A percentile compares a stretch with the other conserved stretches of the same genome.
Evolutionary conservation across 176 grass and related monocot genomes (phyloP).

Genomic region (Oropetium thomaeum): DNA sequence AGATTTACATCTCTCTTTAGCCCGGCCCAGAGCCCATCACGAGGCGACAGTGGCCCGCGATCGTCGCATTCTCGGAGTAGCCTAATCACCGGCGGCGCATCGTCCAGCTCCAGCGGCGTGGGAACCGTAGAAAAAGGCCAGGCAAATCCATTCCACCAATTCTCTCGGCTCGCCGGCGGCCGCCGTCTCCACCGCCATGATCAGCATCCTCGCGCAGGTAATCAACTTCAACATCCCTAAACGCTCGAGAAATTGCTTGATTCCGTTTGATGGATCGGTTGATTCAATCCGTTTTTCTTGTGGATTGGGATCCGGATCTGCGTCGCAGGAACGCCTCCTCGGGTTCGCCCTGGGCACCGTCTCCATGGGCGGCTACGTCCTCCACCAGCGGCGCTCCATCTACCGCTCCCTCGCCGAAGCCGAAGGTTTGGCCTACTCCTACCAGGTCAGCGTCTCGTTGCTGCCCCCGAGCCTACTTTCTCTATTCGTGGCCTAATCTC

Average conservation of each 20-base stretch:
- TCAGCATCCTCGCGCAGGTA: constrained; percentile 64
- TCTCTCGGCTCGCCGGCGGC: constrained; percentile 33
- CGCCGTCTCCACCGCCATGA: constrained; percentile 39
- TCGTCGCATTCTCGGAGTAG: neutral
- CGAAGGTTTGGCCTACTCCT: constrained; percentile 7
- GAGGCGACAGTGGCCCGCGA: neutral
- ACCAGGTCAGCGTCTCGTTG: constrained; percentile 29
- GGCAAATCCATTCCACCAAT: neutral
- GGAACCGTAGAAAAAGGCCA: neutral
- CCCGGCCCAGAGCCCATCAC: neutral
- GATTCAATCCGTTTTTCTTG: constrained; percentile 15
- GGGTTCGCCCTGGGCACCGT: constrained; percentile 49
- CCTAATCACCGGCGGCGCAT: neutral
- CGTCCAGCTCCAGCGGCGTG: neutral
- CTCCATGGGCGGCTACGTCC: constrained; percentile 48
- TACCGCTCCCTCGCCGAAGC: constrained; percentile 41
- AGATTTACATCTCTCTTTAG: neutral
- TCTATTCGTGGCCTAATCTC: neutral
- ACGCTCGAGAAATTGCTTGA: neutral
- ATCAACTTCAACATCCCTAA: neutral
- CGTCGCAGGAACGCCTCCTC: constrained; percentile 50
- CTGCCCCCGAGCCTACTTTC: neutral
- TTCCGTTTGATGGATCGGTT: neutral
- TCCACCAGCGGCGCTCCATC: constrained; percentile 51
- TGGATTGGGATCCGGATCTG: constrained; percentile 33